Evolutionary conservation across 1,284 basidiomycete species (phyloP), one percentile per base, ranked within the genome.

Genomic region (Erythrobasidium hasegawianum): DNA sequence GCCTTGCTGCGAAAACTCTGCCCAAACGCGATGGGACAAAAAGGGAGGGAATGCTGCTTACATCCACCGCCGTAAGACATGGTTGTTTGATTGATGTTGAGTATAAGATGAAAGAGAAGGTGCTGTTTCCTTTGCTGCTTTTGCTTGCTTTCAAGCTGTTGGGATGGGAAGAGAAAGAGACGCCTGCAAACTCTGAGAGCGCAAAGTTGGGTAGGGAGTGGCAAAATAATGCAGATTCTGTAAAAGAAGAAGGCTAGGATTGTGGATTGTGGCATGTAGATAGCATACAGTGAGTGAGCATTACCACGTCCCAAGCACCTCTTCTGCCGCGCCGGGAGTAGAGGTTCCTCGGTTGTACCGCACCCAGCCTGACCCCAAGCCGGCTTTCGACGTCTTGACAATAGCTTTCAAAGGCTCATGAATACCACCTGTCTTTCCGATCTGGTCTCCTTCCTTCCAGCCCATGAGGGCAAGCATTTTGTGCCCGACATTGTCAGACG

Each of bases 401-500:
- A 65, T 38, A 11, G 68, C 64, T 14, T 26, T 11, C 10, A 69
- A 18, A 24, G 68, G 68, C 26, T 65, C 61, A 18, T 22, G 39
- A 2, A 64, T n/a, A 14, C 68, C 68, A 13, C 57, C 68, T 20
- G 38, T 43, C n/a, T 52, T 20, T 18, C 68, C 68, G 40, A 69
- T 67, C 50, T 67, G 64, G 24, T n/a, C 29, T 16, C 64, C 64
- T 41, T 59, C 50, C 1, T 38, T 24, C 68, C 68, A 75, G 13
- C 88, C 88, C 87, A 90, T 89, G 47, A 81, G 78, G 5, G 85
- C 82, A 66, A 90, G 73, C 84, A 90, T 83, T 77, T 78, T 82
- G 79, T 89, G 90, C 0, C 88, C 88, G 62, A 88, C 71, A 71
- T 90, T 90, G 3, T 81, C 76, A 66, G 83, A 79, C 22, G 81